Evolutionary conservation across 805 yeast species (phyloP).

Genomic region (Candida sonorensis): DNA sequence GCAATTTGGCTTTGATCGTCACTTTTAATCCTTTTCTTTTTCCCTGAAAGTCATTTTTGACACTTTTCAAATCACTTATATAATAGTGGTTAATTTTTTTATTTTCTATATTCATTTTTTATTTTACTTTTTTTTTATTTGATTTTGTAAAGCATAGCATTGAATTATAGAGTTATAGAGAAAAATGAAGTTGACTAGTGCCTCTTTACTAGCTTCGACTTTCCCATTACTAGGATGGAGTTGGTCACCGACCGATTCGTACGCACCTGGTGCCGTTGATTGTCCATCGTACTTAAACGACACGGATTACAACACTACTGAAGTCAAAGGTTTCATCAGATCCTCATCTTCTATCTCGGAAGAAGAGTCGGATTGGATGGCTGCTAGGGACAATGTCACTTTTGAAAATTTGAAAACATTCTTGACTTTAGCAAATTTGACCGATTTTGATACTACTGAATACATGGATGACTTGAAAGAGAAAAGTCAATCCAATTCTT

Average conservation of each 20-base stretch:
- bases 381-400: slow-evolving; percentile 39
- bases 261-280: slow-evolving; percentile 53
- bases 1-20: too few relatives aligned
- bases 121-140: too few relatives aligned
- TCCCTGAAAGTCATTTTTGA: too few relatives aligned
- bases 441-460: slow-evolving; percentile 39
- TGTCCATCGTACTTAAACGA: slow-evolving; percentile 38
- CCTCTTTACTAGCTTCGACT: too few relatives aligned
- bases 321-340: slow-evolving; percentile 29
- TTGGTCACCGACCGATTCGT: slow-evolving; percentile 52
- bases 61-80: too few relatives aligned
- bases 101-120: too few relatives aligned
- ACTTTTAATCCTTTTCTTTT: too few relatives aligned
- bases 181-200: too few relatives aligned
- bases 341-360: slow-evolving; percentile 40
- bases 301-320: slow-evolving; percentile 7
- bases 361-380: slow-evolving; percentile 48
- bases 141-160: too few relatives aligned
- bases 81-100: too few relatives aligned
- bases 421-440: slow-evolving; percentile 37
- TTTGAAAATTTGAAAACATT: slow-evolving; percentile 39
- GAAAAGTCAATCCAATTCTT: slow-evolving; percentile 20
- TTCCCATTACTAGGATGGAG: too few relatives aligned
- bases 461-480: slow-evolving; percentile 29
- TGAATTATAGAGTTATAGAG: too few relatives aligned